phyloP scores from a whole-genome alignment of 768 basidiomycete species.

The Amanita pseudoporphyria region DNA sequence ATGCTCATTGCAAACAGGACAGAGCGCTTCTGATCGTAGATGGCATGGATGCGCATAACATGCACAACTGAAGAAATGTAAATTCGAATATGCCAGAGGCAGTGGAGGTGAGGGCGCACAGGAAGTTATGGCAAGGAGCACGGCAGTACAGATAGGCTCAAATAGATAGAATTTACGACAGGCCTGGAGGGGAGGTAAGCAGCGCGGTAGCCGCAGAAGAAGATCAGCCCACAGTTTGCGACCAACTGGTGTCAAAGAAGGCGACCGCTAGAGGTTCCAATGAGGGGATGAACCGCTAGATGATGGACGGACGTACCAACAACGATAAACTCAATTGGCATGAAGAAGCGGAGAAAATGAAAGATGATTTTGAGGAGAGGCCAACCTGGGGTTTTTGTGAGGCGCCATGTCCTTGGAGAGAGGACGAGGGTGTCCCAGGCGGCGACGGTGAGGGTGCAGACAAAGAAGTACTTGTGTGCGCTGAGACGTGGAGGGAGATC shows the following conservation, averaged over 20 bases:
- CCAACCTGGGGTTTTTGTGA: conserved; percentile 58
- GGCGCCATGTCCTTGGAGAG: conserved; percentile 67
- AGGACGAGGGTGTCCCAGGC: conserved; percentile 88
- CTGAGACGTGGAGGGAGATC: conserved; percentile 68
- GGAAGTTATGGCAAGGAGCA: conserved; percentile 67
- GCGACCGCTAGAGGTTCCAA: conserved; percentile 47
- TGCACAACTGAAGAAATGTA: conserved; percentile 42
- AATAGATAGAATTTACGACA: conserved; percentile 74
- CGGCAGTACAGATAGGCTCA: conserved; percentile 77
- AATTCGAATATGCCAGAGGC: conserved; percentile 1
- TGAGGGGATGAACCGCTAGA: conserved; percentile 5
- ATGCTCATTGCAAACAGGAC: conserved; percentile 46
- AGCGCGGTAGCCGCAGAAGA: neutral
- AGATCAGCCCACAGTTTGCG: conserved; percentile 32
- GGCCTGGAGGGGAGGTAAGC: conserved; percentile 22
- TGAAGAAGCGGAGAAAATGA: conserved; percentile 65
- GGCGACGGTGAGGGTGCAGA: conserved; percentile 82
- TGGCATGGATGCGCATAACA: conserved; percentile 70
- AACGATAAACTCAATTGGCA: conserved; percentile 71
- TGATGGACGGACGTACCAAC: conserved; percentile 39
- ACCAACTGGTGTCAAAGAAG: conserved; percentile 74
- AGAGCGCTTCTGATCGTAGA: conserved; percentile 55
- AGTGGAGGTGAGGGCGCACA: conserved; percentile 21
- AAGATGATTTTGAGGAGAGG: conserved; percentile 70
- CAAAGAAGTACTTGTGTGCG: conserved; percentile 85